Evolutionary conservation across 371 early-diverging fungal genomes (phyloP), one percentile per base, ranked within the genome.

Genomic region (Blastocladiella emersonii): DNA sequence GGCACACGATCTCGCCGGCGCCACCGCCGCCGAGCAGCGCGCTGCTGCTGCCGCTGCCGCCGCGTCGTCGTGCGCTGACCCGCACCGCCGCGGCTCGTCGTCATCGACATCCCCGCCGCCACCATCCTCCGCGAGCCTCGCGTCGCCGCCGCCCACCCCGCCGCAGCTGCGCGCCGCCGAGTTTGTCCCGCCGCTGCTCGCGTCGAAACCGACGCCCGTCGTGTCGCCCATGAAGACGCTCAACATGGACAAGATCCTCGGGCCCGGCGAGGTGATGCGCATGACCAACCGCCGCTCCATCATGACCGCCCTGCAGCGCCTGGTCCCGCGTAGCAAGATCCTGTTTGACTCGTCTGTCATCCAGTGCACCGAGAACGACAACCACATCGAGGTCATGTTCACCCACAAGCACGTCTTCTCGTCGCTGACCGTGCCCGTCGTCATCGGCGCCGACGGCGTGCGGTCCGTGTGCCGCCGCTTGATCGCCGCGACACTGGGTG

Each of bases 361-460:
- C 19, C 30, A 27, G 53, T 30, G 27, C 53, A 51, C 8, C 15
- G 53, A 51, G 32, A 8, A 30, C 17, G 15, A 10, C 15, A 30
- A 27, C 30, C 27, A 30, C 17, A 30, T 51, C 15, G 53, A 51
- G 53, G 30, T 51, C 53, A 32, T 51, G 13, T 51, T 51, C 53
- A 51, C 53, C 53, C 12, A 51, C 15, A 10, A 30, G 17, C 10
- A 27, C 15, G 53, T 19, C 2, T 30, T 51, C 8, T 27, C 53
- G 15, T 51, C 53, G 13, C 8, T 51, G 10, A 15, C 32, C 6
- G 53, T 51, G 8, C 53, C 53, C 1, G 32, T 51, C 15, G 53
- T 51, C 30, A 51, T 51, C 30, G 53, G 53, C 27, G 53, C 53
- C 53, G 53, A 51, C 19, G 53, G 53, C 53, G 32, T 51, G 3